Evolutionary conservation across 805 yeast species (phyloP).

Genomic region (Wickerhamomyces xylosicus): DNA sequence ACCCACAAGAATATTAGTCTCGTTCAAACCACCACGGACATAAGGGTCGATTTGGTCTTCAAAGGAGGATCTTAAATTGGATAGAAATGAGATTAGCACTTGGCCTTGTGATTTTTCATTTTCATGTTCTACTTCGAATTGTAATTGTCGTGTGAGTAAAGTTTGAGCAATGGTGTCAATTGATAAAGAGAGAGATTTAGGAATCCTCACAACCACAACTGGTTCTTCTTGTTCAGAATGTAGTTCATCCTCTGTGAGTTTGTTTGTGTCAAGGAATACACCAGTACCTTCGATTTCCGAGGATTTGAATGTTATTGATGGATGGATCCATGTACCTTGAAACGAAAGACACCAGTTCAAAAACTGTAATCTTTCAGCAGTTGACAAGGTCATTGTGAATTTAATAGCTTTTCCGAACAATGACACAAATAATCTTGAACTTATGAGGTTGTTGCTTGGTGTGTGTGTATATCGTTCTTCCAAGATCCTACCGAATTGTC

Average conservation of each 20-base stretch:
- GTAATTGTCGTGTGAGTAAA: slow-evolving; percentile 9
- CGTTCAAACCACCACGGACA: slow-evolving; percentile 15
- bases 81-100: slow-evolving; percentile 12
- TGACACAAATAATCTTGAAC: no score
- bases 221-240: slow-evolving; percentile 4
- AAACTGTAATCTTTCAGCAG: not conserved
- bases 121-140: slow-evolving; percentile 7
- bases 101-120: slow-evolving; percentile 8
- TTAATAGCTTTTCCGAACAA: no score
- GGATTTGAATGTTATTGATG: slow-evolving; percentile 9
- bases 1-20: slow-evolving; percentile 19
- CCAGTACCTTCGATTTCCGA: slow-evolving; percentile 27
- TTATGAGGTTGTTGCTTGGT: no score
- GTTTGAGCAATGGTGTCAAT: slow-evolving; percentile 19
- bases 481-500: no score
- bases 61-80: slow-evolving; percentile 10
- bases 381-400: not conserved
- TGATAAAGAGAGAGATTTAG: slow-evolving; percentile 22
- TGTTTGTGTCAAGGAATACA: slow-evolving; percentile 17
- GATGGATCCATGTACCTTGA: not conserved
- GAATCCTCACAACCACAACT: slow-evolving; percentile 29
- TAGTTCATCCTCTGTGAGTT: slow-evolving; percentile 1
- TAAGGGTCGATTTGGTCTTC: slow-evolving; percentile 15
- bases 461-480: no score
- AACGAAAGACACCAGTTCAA: not conserved